These are phyloP conservation scores for Backusella luteola DNA, from an alignment of 192 early-diverging fungal genomes.

Conservation along the genomic window DNA sequence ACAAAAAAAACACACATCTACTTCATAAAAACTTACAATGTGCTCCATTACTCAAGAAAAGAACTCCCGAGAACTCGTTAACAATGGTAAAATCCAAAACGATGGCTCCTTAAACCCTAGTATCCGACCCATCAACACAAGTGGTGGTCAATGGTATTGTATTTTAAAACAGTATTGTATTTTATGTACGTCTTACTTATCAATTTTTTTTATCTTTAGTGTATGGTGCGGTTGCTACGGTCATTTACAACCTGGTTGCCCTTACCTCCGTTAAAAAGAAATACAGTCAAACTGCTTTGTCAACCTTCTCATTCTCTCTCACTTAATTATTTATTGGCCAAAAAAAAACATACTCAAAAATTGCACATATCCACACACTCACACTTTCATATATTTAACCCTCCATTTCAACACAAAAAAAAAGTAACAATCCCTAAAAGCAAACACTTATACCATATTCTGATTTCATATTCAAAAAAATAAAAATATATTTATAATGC, in stretches of 20 bases:
- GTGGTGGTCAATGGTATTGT: slow-evolving; percentile 1
- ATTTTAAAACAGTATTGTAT: neutral
- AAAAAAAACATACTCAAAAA: neutral
- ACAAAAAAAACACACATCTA: neutral
- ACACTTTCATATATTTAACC: neutral
- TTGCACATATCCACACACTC: neutral
- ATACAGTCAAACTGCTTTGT: neutral
- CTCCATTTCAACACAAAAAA: neutral
- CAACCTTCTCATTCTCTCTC: neutral
- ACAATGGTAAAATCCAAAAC: neutral
- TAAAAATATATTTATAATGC: neutral
- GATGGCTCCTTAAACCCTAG: neutral
- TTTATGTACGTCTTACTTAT: neutral
- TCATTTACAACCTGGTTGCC: neutral
- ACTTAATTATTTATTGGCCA: neutral
- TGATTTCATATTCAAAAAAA: neutral
- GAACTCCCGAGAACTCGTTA: neutral
- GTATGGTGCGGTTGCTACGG: slow-evolving; percentile 19
- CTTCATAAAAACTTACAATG: neutral
- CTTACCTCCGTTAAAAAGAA: neutral
- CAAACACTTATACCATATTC: neutral
- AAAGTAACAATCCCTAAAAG: neutral
- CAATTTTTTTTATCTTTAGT: neutral
- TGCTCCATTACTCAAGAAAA: neutral
- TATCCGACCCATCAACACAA: neutral